Conservation (phyloP, 352 stramenopile species). For the Plasmopara muralis region DNA sequence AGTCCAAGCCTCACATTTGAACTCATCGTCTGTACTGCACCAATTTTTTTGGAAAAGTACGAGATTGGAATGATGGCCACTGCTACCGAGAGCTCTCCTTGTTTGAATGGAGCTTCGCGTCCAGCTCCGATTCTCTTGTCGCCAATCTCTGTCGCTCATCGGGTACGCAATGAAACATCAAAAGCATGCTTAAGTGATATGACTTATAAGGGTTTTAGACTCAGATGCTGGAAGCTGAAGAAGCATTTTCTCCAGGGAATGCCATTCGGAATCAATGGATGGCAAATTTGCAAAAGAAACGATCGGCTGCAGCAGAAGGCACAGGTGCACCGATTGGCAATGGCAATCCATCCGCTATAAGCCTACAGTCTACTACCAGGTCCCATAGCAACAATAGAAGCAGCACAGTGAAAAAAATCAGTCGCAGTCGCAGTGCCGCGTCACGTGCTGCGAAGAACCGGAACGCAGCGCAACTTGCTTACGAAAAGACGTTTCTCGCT, state of each 20-base stretch:
- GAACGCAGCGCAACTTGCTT: conserved; percentile 13
- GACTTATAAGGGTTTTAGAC: conserved; percentile 7
- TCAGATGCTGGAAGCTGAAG: conserved; percentile 26
- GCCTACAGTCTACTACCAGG: conserved; percentile 10
- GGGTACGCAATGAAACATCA: conserved; percentile 19
- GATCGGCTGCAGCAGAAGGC: conserved; percentile 29
- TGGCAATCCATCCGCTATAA: conserved; percentile 18
- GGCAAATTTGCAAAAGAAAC: conserved; percentile 80
- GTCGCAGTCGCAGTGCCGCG: conserved; percentile 20
- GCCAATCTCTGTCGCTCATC: conserved; percentile 44
- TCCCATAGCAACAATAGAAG: conserved; percentile 18
- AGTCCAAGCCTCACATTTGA: conserved; percentile 20
- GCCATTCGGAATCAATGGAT: conserved; percentile 78
- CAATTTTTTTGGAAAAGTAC: conserved; percentile 6
- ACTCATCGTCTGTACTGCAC: conserved; percentile 25
- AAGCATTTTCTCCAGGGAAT: conserved; percentile 30
- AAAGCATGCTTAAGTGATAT: neutral
- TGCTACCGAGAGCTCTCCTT: conserved; percentile 19
- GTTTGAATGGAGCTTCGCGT: conserved; percentile 13
- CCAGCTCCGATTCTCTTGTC: conserved; percentile 34
- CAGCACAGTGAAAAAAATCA: conserved; percentile 18
- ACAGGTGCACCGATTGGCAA: conserved; percentile 20
- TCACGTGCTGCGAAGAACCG: conserved; percentile 10
- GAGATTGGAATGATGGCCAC: conserved; percentile 26
- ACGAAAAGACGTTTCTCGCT: conserved; percentile 33